Evolutionary conservation across 2,329 filamentous ascomycete genomes (phyloP), one percentile per base, ranked within the genome.

Genomic region (Aureobasidium sp.): DNA sequence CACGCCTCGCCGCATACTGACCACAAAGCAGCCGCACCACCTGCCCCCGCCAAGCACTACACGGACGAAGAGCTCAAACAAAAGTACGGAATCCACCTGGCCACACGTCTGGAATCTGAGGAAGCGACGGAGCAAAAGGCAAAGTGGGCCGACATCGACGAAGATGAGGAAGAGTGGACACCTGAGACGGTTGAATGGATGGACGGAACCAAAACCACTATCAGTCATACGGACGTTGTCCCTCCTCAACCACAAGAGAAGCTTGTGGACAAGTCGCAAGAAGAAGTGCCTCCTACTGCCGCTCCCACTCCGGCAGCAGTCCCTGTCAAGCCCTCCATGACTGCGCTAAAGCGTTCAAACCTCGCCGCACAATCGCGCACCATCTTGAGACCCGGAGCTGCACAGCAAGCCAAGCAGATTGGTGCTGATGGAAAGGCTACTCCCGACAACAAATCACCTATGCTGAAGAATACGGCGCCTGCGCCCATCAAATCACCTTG

Each of bases 121-220:
- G 89, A 91, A 71, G 70, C 68, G 27, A 52, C 59, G 11, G 75
- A 80, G 59, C 84, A 84, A 63, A 89, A 89, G 63, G 85, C 87
- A 36, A 93, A 92, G 72, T 95, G 90, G 90, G 90, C 90, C 27
- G 90, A 95, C 70, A 92, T 93, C 64, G 90, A 94, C 64, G 90
- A 94, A 63, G 90, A 94, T 66, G 89, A 92, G 69, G 90, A 94
- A 41, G 89, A 93, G 70, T 93, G 90, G 88, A 88, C 87, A 15
- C 90, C 90, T 1, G 89, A 94, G 66, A 85, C 88, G 58, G 91
- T 94, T 67, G 89, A 89, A 63, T 95, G 90, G 90, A 89, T 89
- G 70, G 90, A 95, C 73, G 90, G 90, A 60, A 94, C 90, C 53
- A 93, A 93, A 74, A 88, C 88, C 37, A 89, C 67, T 48, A 51